phyloP scores from a whole-genome alignment of 208 protist species.

The Wallacemonas sp. region DNA sequence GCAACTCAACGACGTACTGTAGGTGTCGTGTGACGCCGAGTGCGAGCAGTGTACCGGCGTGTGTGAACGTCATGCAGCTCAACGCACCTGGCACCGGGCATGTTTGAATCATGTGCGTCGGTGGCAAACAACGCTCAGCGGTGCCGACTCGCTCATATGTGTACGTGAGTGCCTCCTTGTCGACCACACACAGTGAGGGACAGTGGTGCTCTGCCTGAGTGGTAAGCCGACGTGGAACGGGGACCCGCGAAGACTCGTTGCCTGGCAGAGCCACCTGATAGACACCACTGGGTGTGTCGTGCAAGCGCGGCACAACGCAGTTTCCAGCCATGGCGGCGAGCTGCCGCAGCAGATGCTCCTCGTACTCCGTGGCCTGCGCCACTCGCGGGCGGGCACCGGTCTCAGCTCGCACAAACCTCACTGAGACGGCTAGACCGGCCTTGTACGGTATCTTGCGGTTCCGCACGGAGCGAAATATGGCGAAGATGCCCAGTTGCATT shows the following conservation, averaged over 20 bases:
- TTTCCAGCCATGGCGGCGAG: constrained; percentile 31
- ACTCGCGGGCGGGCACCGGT: constrained; percentile 11
- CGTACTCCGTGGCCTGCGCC: constrained; percentile 35
- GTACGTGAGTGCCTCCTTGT: constrained; percentile 19
- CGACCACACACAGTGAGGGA: constrained; percentile 14
- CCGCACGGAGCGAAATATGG: constrained; percentile 35
- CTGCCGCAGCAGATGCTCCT: constrained; percentile 63
- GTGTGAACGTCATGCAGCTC: constrained; percentile 58
- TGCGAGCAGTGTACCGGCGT: constrained; percentile 36
- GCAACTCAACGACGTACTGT: constrained; percentile 65
- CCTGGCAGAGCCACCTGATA: neutral
- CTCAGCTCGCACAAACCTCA: constrained; percentile 15
- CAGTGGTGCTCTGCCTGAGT: neutral
- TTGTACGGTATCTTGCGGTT: constrained; percentile 67
- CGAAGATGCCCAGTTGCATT: constrained; percentile 36
- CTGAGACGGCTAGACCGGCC: constrained; percentile 27
- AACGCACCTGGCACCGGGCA: constrained; percentile 45
- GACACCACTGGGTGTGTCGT: constrained; percentile 2
- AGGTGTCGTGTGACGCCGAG: constrained; percentile 59
- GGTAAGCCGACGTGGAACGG: neutral
- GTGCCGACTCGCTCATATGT: constrained; percentile 41
- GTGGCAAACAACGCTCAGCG: constrained; percentile 61
- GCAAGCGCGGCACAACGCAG: constrained; percentile 22
- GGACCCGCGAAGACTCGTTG: neutral
- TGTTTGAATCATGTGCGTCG: constrained; percentile 43